Evolutionary conservation across 2,329 filamentous ascomycete genomes (phyloP), one percentile per base, ranked within the genome.

Genomic region (Diaporthe amygdali): DNA sequence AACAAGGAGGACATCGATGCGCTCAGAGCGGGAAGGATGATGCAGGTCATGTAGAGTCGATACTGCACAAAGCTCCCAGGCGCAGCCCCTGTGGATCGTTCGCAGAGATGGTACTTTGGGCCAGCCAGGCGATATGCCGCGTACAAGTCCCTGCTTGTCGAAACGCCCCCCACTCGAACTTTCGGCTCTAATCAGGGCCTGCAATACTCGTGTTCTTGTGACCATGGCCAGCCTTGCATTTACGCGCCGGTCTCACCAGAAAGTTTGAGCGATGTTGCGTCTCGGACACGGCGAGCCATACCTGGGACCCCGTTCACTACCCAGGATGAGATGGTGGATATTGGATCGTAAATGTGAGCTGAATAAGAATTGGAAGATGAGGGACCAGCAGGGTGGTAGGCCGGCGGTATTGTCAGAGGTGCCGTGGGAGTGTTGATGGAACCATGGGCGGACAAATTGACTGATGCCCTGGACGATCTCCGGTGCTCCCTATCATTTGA

Each of bases 21-120:
- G 1, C 71, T 85, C n/a, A 83, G 82, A 75, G 20, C 80, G 8
- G 83, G 82, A 3, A 37, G 79, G 74, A 69, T 83, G 1, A 70
- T 82, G 71, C 34, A 30, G 4, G 46, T 71, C 2, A 46, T 20
- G 17, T 66, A 55, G 46, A 51, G 34, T 27, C 20, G 37, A 77
- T 74, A 30, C 34, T n/a, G 25, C 46, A 41, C 27, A 15, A 22
- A 56, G 30, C 8, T 55, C 52, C 10, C 30, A 2, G 12, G 25
- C 7, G 20, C 32, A 17, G 17, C 17, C n/a, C 3, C 8, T 3
- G 30, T 54, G 51, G 17, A 34, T 22, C 17, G 17, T 8, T 9
- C 27, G 15, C 5, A 7, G 17, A 34, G 17, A 30, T 34, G 32
- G 9, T 14, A 54, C 5, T 34, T 22, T 22, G 30, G 30, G 7